A percentile compares a stretch with the other conserved stretches of the same genome.
Evolutionary conservation across 441 rosid species (phyloP).

Genomic region (Lepidium campestre): DNA sequence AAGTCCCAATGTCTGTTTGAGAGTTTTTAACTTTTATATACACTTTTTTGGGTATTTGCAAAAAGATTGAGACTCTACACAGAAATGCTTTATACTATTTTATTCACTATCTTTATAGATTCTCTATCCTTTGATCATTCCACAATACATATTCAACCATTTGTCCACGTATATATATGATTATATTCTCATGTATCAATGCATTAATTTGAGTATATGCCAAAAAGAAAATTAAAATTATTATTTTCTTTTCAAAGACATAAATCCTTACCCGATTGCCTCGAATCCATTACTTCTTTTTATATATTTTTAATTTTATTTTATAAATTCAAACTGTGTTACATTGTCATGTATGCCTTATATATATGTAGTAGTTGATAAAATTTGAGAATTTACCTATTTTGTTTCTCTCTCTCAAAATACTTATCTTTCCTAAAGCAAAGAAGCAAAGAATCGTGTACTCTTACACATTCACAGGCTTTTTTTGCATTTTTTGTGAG

Average conservation of each 20-base stretch:
- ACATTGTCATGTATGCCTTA: neutral
- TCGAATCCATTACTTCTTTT: conserved; percentile 6
- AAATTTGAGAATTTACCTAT: neutral
- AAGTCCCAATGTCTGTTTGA: conserved; percentile 21
- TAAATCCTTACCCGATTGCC: conserved; percentile 21
- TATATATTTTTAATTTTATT: too few relatives aligned
- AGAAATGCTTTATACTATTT: conserved; percentile 20
- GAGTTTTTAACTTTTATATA: conserved; percentile 12
- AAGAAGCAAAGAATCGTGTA: conserved; percentile 70
- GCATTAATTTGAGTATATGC: conserved; percentile 25
- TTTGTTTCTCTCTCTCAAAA: conserved; percentile 16
- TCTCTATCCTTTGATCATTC: conserved; percentile 12
- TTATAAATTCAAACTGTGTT: too few relatives aligned
- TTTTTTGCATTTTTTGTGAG: conserved; percentile 60
- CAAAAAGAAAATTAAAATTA: neutral
- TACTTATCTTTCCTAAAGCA: conserved; percentile 35
- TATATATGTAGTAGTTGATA: neutral
- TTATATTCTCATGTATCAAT: conserved; percentile 9
- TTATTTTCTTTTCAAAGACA: neutral
- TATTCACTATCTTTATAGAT: conserved; percentile 22
- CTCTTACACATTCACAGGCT: conserved; percentile 36
- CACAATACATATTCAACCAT: neutral
- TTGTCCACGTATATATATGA: neutral
- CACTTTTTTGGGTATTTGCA: conserved; percentile 26
- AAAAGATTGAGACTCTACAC: conserved; percentile 29